Percentiles rank a stretch among this genome's conserved stretches.
phyloP scores from a whole-genome alignment of 1,139 yeast species.

The Kodamaea ohmeri region DNA sequence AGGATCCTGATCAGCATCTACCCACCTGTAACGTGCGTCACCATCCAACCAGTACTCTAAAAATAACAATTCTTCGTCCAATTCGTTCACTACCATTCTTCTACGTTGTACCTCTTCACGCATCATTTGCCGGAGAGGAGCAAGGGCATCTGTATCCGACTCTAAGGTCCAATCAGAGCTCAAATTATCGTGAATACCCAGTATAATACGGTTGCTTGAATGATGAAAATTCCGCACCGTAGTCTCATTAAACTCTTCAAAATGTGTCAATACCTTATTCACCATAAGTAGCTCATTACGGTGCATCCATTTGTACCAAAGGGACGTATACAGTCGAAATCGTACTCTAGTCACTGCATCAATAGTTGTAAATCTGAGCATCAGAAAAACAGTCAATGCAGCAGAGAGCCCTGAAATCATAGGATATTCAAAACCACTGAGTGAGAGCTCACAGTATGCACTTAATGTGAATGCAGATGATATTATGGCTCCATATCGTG shows the following conservation, averaged over 20 bases:
- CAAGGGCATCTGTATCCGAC: conserved; percentile 16
- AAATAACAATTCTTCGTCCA: conserved; percentile 36
- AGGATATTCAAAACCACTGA: conserved; percentile 3
- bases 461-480: conserved; percentile 10
- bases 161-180: conserved; percentile 31
- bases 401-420: background rate
- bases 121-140: conserved; percentile 21
- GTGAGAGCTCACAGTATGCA: background rate
- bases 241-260: conserved; percentile 41
- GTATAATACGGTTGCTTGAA: conserved; percentile 27
- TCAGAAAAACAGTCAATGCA: conserved; percentile 8
- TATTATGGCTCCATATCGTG: background rate
- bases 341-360: conserved; percentile 27
- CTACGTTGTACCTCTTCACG: conserved; percentile 27
- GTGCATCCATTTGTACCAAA: conserved; percentile 23
- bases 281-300: conserved; percentile 29
- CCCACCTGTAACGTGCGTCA: conserved; percentile 60
- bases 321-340: conserved; percentile 34
- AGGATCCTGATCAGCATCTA: conserved; percentile 79
- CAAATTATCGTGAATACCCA: conserved; percentile 20
- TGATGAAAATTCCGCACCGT: conserved; percentile 40
- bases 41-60: conserved; percentile 37
- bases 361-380: conserved; percentile 16
- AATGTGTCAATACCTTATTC: conserved; percentile 35
- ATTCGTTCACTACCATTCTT: conserved; percentile 31